Conservation (phyloP, 139 green algal species). For the Pleodorina starrii region DNA sequence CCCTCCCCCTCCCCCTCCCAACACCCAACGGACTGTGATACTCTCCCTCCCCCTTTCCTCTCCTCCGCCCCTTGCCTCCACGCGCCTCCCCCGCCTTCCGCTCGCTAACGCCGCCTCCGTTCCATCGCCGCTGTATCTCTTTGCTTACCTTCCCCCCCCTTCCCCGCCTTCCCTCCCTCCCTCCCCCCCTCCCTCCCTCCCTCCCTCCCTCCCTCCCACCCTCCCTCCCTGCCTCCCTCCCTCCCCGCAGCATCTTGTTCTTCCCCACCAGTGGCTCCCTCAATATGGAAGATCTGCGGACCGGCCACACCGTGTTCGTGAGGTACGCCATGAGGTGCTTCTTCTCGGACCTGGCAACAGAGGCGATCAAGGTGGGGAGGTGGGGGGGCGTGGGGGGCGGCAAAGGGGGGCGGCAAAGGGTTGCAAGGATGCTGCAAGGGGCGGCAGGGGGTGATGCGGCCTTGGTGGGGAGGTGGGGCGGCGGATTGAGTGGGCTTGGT, state of each 20-base stretch:
- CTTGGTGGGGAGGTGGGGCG: too few relatives aligned
- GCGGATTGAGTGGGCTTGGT: neutral
- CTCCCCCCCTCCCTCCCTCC: neutral
- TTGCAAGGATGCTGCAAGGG: neutral
- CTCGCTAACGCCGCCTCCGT: neutral
- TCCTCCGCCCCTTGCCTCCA: too few relatives aligned
- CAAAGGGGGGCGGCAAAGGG: neutral
- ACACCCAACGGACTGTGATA: too few relatives aligned
- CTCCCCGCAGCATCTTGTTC: conserved; percentile 33
- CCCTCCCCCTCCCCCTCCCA: too few relatives aligned
- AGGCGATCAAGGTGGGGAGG: conserved; percentile 61
- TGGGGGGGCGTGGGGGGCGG: neutral
- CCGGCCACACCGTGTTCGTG: conserved; percentile 67
- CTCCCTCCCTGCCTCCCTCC: neutral
- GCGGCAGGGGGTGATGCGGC: too few relatives aligned
- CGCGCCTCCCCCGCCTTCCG: too few relatives aligned
- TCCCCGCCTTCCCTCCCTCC: neutral
- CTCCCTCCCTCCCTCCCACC: neutral
- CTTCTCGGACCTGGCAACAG: conserved; percentile 68
- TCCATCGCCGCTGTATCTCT: too few relatives aligned
- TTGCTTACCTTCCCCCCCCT: neutral
- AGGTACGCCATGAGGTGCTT: conserved; percentile 67
- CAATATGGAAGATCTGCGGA: conserved; percentile 47
- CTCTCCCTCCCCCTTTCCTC: too few relatives aligned
- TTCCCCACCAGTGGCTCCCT: conserved; percentile 39